phyloP scores from a whole-genome alignment of 2,329 filamentous ascomycete genomes.

The Sporothrix pallida region DNA sequence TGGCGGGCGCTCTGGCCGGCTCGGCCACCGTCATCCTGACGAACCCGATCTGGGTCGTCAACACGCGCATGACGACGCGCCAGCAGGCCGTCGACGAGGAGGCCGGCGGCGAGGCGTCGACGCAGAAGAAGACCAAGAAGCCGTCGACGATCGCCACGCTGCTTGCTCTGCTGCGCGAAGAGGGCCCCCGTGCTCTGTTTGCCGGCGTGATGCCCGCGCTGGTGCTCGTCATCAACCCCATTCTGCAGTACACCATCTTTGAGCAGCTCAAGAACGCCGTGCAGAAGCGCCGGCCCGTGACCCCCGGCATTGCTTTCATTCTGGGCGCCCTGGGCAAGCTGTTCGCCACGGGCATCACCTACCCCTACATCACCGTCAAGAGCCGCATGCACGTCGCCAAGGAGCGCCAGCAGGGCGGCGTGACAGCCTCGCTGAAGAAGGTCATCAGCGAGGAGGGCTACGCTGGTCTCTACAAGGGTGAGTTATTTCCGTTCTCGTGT shows the following conservation, averaged over 20 bases:
- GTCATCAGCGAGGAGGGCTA: conserved; percentile 93
- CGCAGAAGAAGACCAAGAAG: conserved; percentile 48
- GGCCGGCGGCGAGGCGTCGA: conserved; percentile 38
- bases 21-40: conserved; percentile 94
- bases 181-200: conserved; percentile 85
- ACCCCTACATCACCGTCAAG: conserved; percentile 99
- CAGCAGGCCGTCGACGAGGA: conserved; percentile 55
- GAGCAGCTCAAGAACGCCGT: conserved; percentile 95
- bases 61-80: conserved; percentile 95
- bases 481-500: conserved; percentile 42
- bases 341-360: conserved; percentile 90
- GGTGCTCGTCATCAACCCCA: conserved; percentile 95
- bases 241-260: conserved; percentile 97
- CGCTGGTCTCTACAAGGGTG: conserved; percentile 88
- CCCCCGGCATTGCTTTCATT: conserved; percentile 85
- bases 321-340: conserved; percentile 93
- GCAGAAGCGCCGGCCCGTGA: conserved; percentile 69
- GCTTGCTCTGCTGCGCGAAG: conserved; percentile 77
- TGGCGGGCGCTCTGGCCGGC: conserved; percentile 90
- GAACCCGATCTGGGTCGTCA: conserved; percentile 99
- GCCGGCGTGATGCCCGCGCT: conserved; percentile 90
- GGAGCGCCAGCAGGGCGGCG: conserved; percentile 62
- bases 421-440: conserved; percentile 75
- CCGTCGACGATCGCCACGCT: conserved; percentile 75
- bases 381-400: conserved; percentile 95